These are phyloP conservation scores for Pichia gijzeniarum DNA, from an alignment of 805 yeast species.

Conservation along the genomic window DNA sequence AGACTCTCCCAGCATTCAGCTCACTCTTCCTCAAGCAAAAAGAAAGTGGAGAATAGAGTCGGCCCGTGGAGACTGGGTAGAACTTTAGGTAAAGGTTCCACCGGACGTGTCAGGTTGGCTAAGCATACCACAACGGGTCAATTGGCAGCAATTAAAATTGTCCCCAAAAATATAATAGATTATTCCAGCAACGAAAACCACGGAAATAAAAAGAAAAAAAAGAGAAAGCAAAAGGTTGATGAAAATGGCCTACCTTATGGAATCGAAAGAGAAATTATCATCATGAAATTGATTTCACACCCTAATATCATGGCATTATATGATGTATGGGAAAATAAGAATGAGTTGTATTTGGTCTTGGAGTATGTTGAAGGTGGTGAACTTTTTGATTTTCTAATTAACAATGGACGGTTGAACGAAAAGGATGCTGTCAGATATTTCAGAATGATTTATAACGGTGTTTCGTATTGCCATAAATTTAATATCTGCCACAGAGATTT, in stretches of 20 bases:
- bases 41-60: slow-evolving; percentile 38
- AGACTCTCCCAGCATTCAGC: slow-evolving; percentile 38
- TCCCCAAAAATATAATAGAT: slow-evolving; percentile 46
- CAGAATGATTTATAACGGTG: slow-evolving; percentile 71
- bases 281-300: slow-evolving; percentile 92
- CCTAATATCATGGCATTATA: slow-evolving; percentile 89
- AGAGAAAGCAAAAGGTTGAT: slow-evolving; percentile 20
- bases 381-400: slow-evolving; percentile 66
- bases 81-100: slow-evolving; percentile 76
- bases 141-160: slow-evolving; percentile 78
- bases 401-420: slow-evolving; percentile 65
- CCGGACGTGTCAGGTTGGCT: slow-evolving; percentile 73
- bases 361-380: slow-evolving; percentile 91
- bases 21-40: slow-evolving; percentile 25
- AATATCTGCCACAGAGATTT: slow-evolving; percentile 79
- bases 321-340: slow-evolving; percentile 97
- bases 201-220: slow-evolving; percentile 20
- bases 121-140: slow-evolving; percentile 65
- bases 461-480: slow-evolving; percentile 73
- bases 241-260: slow-evolving; percentile 78
- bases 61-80: slow-evolving; percentile 84
- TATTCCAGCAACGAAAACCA: slow-evolving; percentile 9
- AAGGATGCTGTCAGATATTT: slow-evolving; percentile 70
- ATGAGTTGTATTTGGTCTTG: slow-evolving; percentile 71
- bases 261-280: slow-evolving; percentile 93